phyloP scores from a whole-genome alignment of 352 stramenopile species.

The Lagenidium sp. region DNA sequence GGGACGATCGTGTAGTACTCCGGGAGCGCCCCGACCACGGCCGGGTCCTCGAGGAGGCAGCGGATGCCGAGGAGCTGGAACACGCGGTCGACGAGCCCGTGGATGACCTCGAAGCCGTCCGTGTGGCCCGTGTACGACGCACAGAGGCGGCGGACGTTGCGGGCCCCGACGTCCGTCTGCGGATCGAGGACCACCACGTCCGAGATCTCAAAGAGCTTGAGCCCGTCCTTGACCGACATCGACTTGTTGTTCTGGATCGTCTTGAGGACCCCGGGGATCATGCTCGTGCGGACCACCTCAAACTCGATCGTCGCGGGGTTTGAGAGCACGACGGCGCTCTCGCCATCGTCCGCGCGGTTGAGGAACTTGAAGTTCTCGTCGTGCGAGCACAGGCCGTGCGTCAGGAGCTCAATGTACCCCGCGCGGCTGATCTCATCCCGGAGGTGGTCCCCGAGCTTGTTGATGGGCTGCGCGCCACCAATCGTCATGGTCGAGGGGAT shows the following conservation, averaged over 20 bases:
- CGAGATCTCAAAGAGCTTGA: conserved; percentile 99
- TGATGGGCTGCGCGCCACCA: conserved; percentile 94
- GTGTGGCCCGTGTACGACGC: conserved; percentile 96
- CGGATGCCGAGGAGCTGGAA: conserved; percentile 96
- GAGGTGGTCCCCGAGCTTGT: conserved; percentile 97
- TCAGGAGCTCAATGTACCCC: conserved; percentile 98
- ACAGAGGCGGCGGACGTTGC: conserved; percentile 94
- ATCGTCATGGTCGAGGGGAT: conserved; percentile 95
- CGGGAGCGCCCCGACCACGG: conserved; percentile 47
- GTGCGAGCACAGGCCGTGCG: conserved; percentile 95
- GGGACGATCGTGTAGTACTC: conserved; percentile 78
- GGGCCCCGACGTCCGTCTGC: conserved; percentile 90
- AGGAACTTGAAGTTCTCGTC: conserved; percentile 98
- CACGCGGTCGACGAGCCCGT: conserved; percentile 98
- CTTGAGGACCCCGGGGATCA: conserved; percentile 98
- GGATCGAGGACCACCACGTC: conserved; percentile 97
- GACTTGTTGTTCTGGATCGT: conserved; percentile 98
- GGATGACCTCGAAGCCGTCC: conserved; percentile 98
- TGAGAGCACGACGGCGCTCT: conserved; percentile 91
- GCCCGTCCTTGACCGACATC: conserved; percentile 93
- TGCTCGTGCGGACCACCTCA: conserved; percentile 97
- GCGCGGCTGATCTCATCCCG: conserved; percentile 97
- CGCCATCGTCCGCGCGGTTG: conserved; percentile 70
- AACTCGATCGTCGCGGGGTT: conserved; percentile 99
- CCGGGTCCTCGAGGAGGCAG: conserved; percentile 55